These are phyloP conservation scores for Backusella mclennaniae DNA, from an alignment of 192 early-diverging fungal genomes.

Conservation along the genomic window DNA sequence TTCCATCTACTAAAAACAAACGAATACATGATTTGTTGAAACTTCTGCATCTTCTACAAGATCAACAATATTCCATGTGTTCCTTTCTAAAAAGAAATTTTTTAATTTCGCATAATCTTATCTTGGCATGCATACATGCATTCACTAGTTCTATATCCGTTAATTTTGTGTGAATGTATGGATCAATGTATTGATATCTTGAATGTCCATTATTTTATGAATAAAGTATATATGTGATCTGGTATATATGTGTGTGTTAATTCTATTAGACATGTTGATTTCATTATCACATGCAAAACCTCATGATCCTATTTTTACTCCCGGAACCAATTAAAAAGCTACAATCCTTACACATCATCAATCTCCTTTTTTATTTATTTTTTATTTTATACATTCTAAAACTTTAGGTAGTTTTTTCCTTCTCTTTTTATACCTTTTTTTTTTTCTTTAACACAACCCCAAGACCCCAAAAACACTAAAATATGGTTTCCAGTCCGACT, in stretches of 20 bases:
- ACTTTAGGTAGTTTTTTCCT: not conserved
- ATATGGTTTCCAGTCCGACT: slow-evolving; percentile 16
- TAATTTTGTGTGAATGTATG: too few species aligned
- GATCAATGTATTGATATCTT: not conserved
- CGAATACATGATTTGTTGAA: not conserved
- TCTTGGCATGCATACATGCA: not conserved
- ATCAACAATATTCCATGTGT: not conserved
- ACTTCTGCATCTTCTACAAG: not conserved
- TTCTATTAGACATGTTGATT: not conserved
- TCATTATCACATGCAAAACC: slow-evolving; percentile 13
- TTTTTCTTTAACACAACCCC: not conserved
- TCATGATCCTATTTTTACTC: not conserved
- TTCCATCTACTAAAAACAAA: not conserved
- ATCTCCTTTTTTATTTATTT: not conserved
- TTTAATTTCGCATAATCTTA: not conserved
- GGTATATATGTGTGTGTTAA: not conserved
- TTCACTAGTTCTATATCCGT: not conserved
- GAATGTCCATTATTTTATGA: not conserved
- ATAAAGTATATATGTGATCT: not conserved
- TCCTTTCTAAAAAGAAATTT: not conserved
- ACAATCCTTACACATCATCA: not conserved
- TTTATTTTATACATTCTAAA: not conserved
- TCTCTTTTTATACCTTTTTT: slow-evolving; percentile 1
- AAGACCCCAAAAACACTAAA: not conserved
- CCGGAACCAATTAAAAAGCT: not conserved